Conservation (phyloP, 2,329 filamentous ascomycete species). For the Alternaria arbusti region DNA sequence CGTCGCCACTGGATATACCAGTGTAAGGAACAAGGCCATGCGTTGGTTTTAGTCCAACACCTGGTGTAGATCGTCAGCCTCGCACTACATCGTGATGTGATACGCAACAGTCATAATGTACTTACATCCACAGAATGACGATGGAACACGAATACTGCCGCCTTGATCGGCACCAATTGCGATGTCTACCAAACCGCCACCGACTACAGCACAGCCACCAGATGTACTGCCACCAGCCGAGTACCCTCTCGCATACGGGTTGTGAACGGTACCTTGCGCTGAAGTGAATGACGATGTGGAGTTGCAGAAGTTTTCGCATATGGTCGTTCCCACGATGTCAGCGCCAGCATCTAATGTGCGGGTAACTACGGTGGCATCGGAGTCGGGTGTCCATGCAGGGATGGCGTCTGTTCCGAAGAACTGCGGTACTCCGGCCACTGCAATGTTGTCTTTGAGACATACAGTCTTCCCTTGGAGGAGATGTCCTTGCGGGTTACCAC, state of each 20-base stretch:
- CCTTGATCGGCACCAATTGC: constrained; percentile 51
- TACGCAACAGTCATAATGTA: not conserved
- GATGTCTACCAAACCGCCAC: constrained; percentile 46
- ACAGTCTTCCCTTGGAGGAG: constrained; percentile 52
- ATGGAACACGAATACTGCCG: constrained; percentile 48
- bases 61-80: not conserved
- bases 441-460: constrained; percentile 63
- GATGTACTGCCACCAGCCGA: constrained; percentile 57
- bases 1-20: constrained; percentile 49
- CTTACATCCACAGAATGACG: constrained; percentile 45
- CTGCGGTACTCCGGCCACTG: constrained; percentile 61
- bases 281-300: constrained; percentile 57
- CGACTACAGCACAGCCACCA: constrained; percentile 54
- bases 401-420: constrained; percentile 61
- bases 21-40: constrained; percentile 60
- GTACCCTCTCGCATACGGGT: constrained; percentile 55
- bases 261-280: constrained; percentile 46
- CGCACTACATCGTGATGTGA: not conserved
- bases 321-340: constrained; percentile 58
- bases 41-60: constrained; percentile 53
- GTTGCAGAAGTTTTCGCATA: constrained; percentile 62
- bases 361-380: constrained; percentile 62
- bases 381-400: constrained; percentile 56
- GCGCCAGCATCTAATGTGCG: constrained; percentile 60
- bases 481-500: constrained; percentile 31